Conservation (phyloP, 192 early-diverging fungal genomes). For the Backusella circina region DNA sequence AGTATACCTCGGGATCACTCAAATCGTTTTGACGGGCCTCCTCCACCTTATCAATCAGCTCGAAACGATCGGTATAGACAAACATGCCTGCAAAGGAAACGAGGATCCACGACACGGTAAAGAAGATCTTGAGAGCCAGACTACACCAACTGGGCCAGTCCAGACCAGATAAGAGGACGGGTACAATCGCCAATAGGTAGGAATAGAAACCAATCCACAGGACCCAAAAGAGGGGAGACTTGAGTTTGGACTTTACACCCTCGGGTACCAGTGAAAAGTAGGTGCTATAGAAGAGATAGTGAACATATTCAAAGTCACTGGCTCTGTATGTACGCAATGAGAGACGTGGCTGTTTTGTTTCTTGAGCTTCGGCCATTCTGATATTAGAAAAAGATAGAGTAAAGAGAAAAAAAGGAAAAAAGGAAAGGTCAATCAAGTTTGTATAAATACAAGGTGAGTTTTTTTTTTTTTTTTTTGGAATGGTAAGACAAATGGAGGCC, state of each 20-base stretch:
- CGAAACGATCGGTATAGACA: slow-evolving; percentile 26
- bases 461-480: too few species aligned
- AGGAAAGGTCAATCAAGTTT: background rate
- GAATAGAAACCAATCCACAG: slow-evolving; percentile 21
- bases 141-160: background rate
- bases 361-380: background rate
- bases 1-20: slow-evolving; percentile 27
- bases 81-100: slow-evolving; percentile 25
- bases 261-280: slow-evolving; percentile 31
- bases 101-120: slow-evolving; percentile 17
- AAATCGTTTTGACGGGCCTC: slow-evolving; percentile 25
- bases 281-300: slow-evolving; percentile 23
- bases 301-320: slow-evolving; percentile 21
- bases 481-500: background rate
- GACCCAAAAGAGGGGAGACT: slow-evolving; percentile 25
- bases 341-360: slow-evolving; percentile 4
- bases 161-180: background rate
- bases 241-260: slow-evolving; percentile 23
- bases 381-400: background rate
- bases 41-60: slow-evolving; percentile 20
- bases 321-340: slow-evolving; percentile 30
- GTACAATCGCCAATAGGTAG: slow-evolving; percentile 19
- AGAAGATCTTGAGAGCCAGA: slow-evolving; percentile 9
- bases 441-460: background rate
- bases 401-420: background rate